Percentiles rank a stretch among this genome's conserved stretches.
Evolutionary conservation across 2,329 filamentous ascomycete genomes (phyloP).

Genomic region (Epichloe uncinata): DNA sequence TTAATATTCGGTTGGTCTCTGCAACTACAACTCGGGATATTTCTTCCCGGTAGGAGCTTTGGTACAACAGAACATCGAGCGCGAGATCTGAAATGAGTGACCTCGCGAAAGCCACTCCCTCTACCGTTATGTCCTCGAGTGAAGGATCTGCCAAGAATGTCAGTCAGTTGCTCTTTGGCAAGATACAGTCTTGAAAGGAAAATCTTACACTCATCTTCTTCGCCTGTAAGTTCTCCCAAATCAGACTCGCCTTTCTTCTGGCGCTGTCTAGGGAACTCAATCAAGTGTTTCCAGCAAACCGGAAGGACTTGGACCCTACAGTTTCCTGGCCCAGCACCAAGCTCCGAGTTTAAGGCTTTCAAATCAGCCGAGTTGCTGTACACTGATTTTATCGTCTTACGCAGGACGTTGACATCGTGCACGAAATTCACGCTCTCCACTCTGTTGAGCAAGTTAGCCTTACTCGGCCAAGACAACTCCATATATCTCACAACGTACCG

Average conservation of each 20-base stretch:
- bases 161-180: neutral
- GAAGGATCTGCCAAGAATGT: slow-evolving; percentile 49
- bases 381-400: slow-evolving; percentile 80
- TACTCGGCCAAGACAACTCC: slow-evolving; percentile 3
- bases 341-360: slow-evolving; percentile 71
- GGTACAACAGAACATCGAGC: slow-evolving; percentile 82
- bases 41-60: slow-evolving; percentile 82
- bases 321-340: slow-evolving; percentile 62
- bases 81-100: slow-evolving; percentile 87
- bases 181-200: no score
- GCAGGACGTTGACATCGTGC: slow-evolving; percentile 82
- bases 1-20: slow-evolving; percentile 79
- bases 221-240: slow-evolving; percentile 56
- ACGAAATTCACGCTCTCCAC: slow-evolving; percentile 93
- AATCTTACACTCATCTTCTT: slow-evolving; percentile 54
- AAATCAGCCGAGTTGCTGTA: slow-evolving; percentile 77
- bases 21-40: slow-evolving; percentile 74
- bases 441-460: slow-evolving; percentile 23
- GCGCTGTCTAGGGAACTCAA: slow-evolving; percentile 80
- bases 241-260: slow-evolving; percentile 73
- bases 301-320: slow-evolving; percentile 83
- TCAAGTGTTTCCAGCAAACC: slow-evolving; percentile 83
- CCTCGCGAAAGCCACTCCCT: slow-evolving; percentile 79
- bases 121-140: slow-evolving; percentile 76
- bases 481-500: slow-evolving; percentile 27